A percentile compares a stretch with the other conserved stretches of the same genome.
Evolutionary conservation across 2,329 filamentous ascomycete species (phyloP).

Genomic region (Dactylellina drechsleri): DNA sequence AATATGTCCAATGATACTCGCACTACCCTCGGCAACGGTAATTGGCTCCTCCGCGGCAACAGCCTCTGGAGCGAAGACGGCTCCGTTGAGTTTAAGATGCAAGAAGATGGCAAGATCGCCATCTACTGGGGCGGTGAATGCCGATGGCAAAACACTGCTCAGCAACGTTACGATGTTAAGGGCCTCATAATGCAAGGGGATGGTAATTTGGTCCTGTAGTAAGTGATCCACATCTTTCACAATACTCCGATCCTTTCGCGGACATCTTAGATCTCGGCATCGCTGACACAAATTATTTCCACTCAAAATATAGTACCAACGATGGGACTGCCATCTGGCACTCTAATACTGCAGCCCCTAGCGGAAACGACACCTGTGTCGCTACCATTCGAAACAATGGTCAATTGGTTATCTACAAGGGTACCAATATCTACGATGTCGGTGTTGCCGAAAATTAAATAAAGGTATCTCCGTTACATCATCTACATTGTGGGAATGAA

Average conservation of each 20-base stretch:
- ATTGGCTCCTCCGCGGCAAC: constrained; percentile 59
- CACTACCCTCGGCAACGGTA: constrained; percentile 60
- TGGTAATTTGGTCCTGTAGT: constrained; percentile 61
- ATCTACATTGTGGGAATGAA: no score
- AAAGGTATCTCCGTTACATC: no score
- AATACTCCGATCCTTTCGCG: neutral
- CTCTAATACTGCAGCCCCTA: constrained; percentile 57
- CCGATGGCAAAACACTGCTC: constrained; percentile 59
- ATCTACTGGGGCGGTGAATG: constrained; percentile 60
- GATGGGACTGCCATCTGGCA: constrained; percentile 58
- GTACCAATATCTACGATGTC: constrained; percentile 45
- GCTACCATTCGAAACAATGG: constrained; percentile 60
- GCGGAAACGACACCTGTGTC: constrained; percentile 56
- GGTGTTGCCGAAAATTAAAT: constrained; percentile 29
- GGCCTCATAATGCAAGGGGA: constrained; percentile 60
- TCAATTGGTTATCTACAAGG: constrained; percentile 60
- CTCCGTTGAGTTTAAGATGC: constrained; percentile 60
- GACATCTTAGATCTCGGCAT: neutral
- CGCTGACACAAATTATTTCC: neutral
- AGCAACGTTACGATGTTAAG: constrained; percentile 59
- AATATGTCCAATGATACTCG: constrained; percentile 14
- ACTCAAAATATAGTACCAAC: constrained; percentile 20
- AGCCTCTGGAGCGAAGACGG: constrained; percentile 60
- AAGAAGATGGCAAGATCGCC: constrained; percentile 60
- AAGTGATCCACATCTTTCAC: constrained; percentile 35